Conservation (phyloP, 176 grass and related monocot species). For the Oropetium thomaeum region DNA sequence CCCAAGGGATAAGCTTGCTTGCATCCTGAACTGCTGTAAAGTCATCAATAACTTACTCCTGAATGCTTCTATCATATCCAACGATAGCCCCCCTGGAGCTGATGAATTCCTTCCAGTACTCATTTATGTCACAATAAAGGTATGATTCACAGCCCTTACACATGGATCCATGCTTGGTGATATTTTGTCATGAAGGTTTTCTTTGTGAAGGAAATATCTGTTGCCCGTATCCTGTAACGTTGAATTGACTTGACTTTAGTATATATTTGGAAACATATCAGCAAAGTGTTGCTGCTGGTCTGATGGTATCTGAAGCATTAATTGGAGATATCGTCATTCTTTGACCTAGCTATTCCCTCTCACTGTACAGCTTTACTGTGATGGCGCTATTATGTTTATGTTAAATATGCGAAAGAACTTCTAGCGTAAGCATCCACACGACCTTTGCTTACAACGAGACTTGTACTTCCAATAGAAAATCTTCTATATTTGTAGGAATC, state of each 20-base stretch:
- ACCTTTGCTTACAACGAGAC: constrained; percentile 13
- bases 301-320: constrained; percentile 3
- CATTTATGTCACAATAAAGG: constrained; percentile 97
- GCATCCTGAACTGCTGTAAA: constrained; percentile 96
- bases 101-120: constrained; percentile 97
- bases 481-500: background rate
- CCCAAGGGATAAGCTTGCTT: constrained; percentile 92
- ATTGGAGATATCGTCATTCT: background rate
- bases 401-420: background rate
- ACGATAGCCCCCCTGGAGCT: constrained; percentile 76
- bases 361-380: constrained; percentile 1
- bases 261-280: constrained; percentile 11
- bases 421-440: background rate
- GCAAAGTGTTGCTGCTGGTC: background rate
- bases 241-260: background rate
- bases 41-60: constrained; percentile 90
- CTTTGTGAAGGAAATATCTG: constrained; percentile 6
- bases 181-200: background rate
- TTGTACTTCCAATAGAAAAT: background rate
- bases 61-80: constrained; percentile 77
- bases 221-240: background rate
- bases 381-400: background rate
- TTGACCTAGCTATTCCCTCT: background rate
- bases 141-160: constrained; percentile 18
- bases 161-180: constrained; percentile 3